Evolutionary conservation across 345 rosid genomes (phyloP).

Genomic region (Boechera retrofracta): DNA sequence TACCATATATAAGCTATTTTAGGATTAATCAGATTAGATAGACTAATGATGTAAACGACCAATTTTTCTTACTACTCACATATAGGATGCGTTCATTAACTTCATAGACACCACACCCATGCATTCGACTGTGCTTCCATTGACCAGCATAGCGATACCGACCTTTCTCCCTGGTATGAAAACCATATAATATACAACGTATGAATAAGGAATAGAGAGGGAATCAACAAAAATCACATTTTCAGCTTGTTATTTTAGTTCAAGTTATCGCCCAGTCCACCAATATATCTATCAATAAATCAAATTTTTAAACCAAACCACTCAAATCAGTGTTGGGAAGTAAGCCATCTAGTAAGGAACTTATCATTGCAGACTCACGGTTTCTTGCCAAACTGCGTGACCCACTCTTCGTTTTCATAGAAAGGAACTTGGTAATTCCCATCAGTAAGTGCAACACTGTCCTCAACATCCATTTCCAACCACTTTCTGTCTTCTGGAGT

Average conservation of each 20-base stretch:
- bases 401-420: conserved; percentile 80
- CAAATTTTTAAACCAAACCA: neutral
- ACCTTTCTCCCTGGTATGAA: conserved; percentile 77
- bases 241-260: neutral
- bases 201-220: conserved; percentile 32
- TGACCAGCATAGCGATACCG: conserved; percentile 95
- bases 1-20: conserved; percentile 16
- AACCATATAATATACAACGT: conserved; percentile 10
- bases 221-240: neutral
- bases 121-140: conserved; percentile 97
- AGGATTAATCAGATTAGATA: conserved; percentile 17
- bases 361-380: conserved; percentile 62
- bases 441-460: conserved; percentile 57
- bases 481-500: conserved; percentile 85
- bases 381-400: conserved; percentile 70
- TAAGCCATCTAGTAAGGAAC: conserved; percentile 23
- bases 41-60: conserved; percentile 8
- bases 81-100: conserved; percentile 67
- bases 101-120: conserved; percentile 92
- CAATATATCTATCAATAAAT: conserved; percentile 19
- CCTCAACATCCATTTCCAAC: conserved; percentile 97
- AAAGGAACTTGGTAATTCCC: conserved; percentile 66
- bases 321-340: neutral
- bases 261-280: conserved; percentile 13
- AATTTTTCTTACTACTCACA: conserved; percentile 55